A percentile compares a stretch with the other conserved stretches of the same genome.
These are phyloP conservation scores for Trichoderma aggressivum DNA, from an alignment of 2,329 filamentous ascomycete genomes.

Conservation along the genomic window DNA sequence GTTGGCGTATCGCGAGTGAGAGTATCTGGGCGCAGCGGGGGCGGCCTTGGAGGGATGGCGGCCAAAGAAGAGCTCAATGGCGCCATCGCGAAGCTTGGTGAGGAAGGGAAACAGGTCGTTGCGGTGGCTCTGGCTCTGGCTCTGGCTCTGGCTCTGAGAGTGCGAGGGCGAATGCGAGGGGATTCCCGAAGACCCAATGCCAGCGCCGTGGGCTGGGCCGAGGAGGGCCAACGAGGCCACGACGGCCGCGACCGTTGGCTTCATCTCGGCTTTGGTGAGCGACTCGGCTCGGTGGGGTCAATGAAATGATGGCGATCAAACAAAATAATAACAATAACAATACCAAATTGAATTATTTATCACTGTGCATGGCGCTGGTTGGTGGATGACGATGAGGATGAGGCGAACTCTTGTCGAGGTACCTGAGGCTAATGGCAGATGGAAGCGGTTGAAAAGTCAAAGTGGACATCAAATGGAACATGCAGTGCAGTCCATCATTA, in stretches of 20 bases:
- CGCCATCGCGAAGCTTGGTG: conserved; percentile 49
- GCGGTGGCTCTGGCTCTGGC: not conserved
- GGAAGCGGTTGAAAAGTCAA: not conserved
- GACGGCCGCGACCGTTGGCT: conserved; percentile 20
- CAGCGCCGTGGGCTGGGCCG: conserved; percentile 29
- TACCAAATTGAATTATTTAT: not conserved
- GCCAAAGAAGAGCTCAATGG: conserved; percentile 50
- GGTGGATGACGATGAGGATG: not conserved
- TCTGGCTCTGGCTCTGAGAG: too few species aligned
- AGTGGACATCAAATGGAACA: not conserved
- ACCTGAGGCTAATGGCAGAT: not conserved
- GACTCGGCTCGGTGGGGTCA: conserved; percentile 19
- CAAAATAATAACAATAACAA: not conserved
- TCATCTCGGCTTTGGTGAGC: conserved; percentile 22
- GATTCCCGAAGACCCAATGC: conserved; percentile 28
- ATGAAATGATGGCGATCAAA: not conserved
- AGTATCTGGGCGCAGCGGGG: conserved; percentile 27
- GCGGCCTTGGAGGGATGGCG: conserved; percentile 35
- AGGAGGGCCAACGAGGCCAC: conserved; percentile 27
- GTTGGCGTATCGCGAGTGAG: conserved; percentile 60
- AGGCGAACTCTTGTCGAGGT: not conserved
- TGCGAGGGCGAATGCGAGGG: conserved; percentile 13
- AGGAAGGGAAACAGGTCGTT: conserved; percentile 44
- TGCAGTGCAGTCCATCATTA: not conserved
- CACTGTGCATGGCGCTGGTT: not conserved